Conservation (phyloP, 164 flowering plant genomes). For the Stephania yunnanensis region DNA sequence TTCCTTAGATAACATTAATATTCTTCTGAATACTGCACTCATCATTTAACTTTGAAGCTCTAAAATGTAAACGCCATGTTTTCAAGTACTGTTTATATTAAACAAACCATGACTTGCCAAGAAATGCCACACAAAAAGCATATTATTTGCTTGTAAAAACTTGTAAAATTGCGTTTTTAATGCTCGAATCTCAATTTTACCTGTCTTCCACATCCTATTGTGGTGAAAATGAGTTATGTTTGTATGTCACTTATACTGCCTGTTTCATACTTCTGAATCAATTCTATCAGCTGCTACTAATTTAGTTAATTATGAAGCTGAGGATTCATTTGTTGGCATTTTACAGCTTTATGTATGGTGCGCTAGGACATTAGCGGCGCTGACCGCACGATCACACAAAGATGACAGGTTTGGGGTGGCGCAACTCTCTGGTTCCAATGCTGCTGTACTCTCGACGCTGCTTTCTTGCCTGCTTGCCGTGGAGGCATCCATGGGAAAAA, state of each 20-base stretch:
- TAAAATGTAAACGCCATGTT: background rate
- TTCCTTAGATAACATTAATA: background rate
- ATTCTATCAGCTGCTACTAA: background rate
- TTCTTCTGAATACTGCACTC: background rate
- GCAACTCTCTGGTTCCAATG: constrained; percentile 84
- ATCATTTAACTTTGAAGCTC: background rate
- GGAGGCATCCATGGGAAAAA: constrained; percentile 88
- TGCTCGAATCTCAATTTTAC: background rate
- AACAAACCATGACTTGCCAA: background rate
- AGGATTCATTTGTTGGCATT: constrained; percentile 1
- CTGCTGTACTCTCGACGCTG: constrained; percentile 62
- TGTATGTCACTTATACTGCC: background rate
- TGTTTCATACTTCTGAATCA: background rate
- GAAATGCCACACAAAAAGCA: background rate
- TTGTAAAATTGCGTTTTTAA: background rate
- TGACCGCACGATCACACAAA: constrained; percentile 63
- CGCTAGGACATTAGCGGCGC: constrained; percentile 52
- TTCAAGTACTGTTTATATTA: background rate
- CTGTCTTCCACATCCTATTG: background rate
- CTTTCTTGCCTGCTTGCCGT: constrained; percentile 72
- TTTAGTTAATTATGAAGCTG: background rate
- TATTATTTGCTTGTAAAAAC: background rate
- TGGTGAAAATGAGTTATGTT: background rate
- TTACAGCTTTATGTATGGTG: constrained; percentile 81
- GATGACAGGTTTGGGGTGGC: constrained; percentile 93